These are phyloP conservation scores for Prunus padus DNA, from an alignment of 306 rosid genomes.

Conservation along the genomic window DNA sequence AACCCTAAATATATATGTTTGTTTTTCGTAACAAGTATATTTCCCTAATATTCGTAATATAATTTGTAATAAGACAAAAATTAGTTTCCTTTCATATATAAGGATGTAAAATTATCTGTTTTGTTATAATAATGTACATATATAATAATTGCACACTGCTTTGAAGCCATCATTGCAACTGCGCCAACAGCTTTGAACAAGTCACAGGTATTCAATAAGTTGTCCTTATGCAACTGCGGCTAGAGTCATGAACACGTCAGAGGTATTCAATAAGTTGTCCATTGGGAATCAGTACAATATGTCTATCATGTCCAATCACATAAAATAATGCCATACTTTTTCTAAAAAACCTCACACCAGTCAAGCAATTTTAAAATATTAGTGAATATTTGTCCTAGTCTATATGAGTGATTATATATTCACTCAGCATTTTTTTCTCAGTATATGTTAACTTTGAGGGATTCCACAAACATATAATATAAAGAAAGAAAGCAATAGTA, in stretches of 20 bases:
- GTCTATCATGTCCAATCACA: neutral
- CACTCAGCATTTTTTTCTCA: neutral
- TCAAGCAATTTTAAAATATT: neutral
- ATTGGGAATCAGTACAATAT: neutral
- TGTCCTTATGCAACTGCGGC: neutral
- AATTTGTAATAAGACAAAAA: neutral
- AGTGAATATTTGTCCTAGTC: neutral
- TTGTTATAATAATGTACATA: neutral
- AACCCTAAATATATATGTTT: neutral
- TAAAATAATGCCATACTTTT: neutral
- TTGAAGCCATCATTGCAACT: neutral
- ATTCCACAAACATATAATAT: no score
- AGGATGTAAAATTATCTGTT: neutral
- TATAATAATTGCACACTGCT: neutral
- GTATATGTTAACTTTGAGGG: constrained; percentile 1
- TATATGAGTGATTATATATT: neutral
- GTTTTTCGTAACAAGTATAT: neutral
- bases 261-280: neutral
- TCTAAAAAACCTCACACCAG: neutral
- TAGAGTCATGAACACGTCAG: neutral
- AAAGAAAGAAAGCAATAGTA: neutral
- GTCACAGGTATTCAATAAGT: neutral
- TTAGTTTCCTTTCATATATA: neutral
- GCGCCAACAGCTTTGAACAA: neutral
- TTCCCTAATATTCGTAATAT: neutral